Evolutionary conservation across 2,329 filamentous ascomycete genomes (phyloP).

Genomic region (Dothidotthia symphoricarpi): DNA sequence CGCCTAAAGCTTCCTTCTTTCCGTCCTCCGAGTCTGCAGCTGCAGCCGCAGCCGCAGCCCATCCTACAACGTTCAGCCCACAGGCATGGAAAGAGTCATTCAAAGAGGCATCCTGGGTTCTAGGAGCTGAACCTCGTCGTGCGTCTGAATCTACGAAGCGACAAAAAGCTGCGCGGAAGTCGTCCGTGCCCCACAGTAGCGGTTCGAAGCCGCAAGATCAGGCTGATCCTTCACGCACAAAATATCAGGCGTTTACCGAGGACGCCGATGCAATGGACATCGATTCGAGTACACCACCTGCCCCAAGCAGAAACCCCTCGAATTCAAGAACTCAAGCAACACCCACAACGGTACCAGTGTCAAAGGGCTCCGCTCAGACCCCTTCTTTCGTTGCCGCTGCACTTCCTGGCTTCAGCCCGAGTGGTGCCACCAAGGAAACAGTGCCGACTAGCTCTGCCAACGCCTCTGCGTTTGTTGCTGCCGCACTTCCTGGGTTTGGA

Average conservation of each 20-base stretch:
- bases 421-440: slow-evolving; percentile 42
- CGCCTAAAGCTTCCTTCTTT: slow-evolving; percentile 25
- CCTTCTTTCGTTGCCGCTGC: slow-evolving; percentile 13
- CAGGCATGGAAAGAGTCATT: slow-evolving; percentile 47
- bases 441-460: slow-evolving; percentile 17
- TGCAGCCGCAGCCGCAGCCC: slow-evolving; percentile 19
- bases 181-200: slow-evolving; percentile 33
- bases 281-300: slow-evolving; percentile 38
- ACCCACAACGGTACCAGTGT: slow-evolving; percentile 6
- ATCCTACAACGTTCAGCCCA: slow-evolving; percentile 42
- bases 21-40: slow-evolving; percentile 18
- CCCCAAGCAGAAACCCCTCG: slow-evolving; percentile 10
- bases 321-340: slow-evolving; percentile 5
- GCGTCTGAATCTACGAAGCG: slow-evolving; percentile 28
- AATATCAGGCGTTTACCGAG: slow-evolving; percentile 34
- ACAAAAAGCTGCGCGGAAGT: slow-evolving; percentile 30
- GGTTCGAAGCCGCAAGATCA: slow-evolving; percentile 31
- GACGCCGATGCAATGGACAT: slow-evolving; percentile 51
- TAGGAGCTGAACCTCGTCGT: slow-evolving; percentile 35
- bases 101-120: slow-evolving; percentile 45
- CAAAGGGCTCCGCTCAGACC: slow-evolving; percentile 20
- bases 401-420: slow-evolving; percentile 19
- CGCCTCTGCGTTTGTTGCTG: slow-evolving; percentile 16
- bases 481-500: slow-evolving; percentile 17
- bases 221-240: slow-evolving; percentile 24